phyloP scores from a whole-genome alignment of 1,284 basidiomycete genomes.

The Tilletia caries region DNA sequence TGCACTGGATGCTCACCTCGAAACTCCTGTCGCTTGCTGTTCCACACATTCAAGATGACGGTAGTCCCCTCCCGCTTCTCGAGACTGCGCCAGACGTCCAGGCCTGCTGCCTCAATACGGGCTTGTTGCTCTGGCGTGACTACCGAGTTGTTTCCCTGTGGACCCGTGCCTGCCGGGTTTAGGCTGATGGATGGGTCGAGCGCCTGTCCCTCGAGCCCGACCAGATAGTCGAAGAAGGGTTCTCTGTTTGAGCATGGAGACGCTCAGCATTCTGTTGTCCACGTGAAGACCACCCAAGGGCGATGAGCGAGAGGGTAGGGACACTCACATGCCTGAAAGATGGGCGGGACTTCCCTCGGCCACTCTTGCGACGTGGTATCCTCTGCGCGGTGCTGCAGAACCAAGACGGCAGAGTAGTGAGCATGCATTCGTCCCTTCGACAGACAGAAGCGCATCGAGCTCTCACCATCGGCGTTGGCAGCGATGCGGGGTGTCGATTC shows the following conservation, averaged over 20 bases:
- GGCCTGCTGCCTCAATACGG: conserved; percentile 20
- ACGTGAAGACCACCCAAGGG: not conserved
- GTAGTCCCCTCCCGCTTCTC: conserved; percentile 78
- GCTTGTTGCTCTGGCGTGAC: not conserved
- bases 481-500: conserved; percentile 9
- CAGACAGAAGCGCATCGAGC: not conserved
- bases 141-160: not conserved
- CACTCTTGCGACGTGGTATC: conserved; percentile 52
- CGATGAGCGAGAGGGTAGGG: not conserved
- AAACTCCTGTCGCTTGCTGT: conserved; percentile 76
- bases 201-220: conserved; percentile 68
- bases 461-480: conserved; percentile 8
- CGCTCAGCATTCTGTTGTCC: not conserved
- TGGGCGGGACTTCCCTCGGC: conserved; percentile 58
- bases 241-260: conserved; percentile 57
- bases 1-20: conserved; percentile 65
- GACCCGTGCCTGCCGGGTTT: conserved; percentile 5
- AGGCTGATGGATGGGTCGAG: conserved; percentile 37
- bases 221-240: conserved; percentile 94
- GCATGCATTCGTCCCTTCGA: not conserved
- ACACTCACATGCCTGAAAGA: conserved; percentile 65
- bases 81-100: conserved; percentile 57
- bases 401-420: not conserved
- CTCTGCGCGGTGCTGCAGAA: conserved; percentile 36
- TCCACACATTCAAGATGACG: conserved; percentile 82